Conservation (phyloP, 1,139 yeast genomes). For the Trichomonascaceae sp. region DNA sequence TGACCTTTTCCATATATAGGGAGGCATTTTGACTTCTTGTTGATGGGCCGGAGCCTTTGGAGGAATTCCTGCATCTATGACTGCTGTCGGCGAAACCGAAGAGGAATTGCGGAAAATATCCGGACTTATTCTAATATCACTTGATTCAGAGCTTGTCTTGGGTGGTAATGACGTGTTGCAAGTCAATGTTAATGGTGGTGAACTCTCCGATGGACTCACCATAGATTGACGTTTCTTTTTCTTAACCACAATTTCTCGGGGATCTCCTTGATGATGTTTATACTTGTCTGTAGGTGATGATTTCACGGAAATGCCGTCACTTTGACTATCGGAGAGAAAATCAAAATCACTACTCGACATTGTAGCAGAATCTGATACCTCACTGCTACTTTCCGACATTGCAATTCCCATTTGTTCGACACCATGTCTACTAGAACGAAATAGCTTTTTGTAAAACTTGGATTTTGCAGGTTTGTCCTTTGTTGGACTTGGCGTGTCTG, state of each 20-base stretch:
- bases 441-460: neutral
- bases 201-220: neutral
- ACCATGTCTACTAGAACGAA: neutral
- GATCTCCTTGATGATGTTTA: neutral
- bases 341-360: neutral
- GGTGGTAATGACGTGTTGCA: neutral
- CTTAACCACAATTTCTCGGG: neutral
- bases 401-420: neutral
- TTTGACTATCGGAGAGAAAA: neutral
- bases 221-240: neutral
- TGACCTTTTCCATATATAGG: neutral
- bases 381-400: neutral
- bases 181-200: neutral
- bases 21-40: slow-evolving; percentile 6
- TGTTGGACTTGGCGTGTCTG: neutral
- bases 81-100: slow-evolving; percentile 3
- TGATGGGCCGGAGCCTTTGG: slow-evolving; percentile 26
- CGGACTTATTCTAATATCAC: neutral
- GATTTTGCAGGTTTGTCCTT: neutral
- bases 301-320: neutral
- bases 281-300: neutral
- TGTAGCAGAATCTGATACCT: neutral
- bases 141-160: neutral
- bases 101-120: neutral
- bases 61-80: slow-evolving; percentile 26